Evolutionary conservation across 371 early-diverging fungal species (phyloP), one percentile per base, ranked within the genome.

Genomic region (Mortierella sp.): DNA sequence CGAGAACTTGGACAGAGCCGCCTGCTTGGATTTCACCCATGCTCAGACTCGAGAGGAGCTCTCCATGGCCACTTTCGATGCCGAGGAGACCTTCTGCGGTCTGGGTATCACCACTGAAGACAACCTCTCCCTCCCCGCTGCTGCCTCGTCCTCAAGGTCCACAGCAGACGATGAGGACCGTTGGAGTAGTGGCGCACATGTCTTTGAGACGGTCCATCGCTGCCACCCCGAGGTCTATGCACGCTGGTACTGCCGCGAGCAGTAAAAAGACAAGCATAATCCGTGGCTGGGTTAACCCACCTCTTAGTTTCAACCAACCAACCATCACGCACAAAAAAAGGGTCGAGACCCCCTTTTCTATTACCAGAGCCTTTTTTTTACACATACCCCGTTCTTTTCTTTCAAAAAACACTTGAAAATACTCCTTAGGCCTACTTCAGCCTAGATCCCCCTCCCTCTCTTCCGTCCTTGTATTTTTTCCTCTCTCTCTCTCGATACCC

Each of bases 31-130:
- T n/a, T 80, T 58, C 42, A 34, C 68, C 11, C 34, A 42, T 38
- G 68, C 68, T 38, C 19, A 24, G 68, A 68, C 68, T 8, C 68
- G 68, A 21, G 42, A 68, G 44, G 68, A 68, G 42, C 38, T 68
- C 31, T 34, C 63, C 31, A 28, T 19, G 16, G 5, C 60, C 14
- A 50, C 16, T 13, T 0, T 50, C 50, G 42, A 38, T 38, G 42
- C n/a, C 72, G 47, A 44, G 42, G 21, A 90, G 75, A 74, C 84
- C 31, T 83, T 93, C n/a, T 90, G 90, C 24, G 92, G 93, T 0
- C 83, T 94, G 1, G 63, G 55, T 16, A 73, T 77, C 57, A 50
- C 78, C 14, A 70, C 54, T 8, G 34, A 31, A 13, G 63, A 70
- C 42, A 28, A 34, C 10, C 50, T 44, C 21, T 63, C 63, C 9